A percentile compares a stretch with the other conserved stretches of the same genome.
Conservation (phyloP, 495 filamentous ascomycete genomes). For the Pseudevernia furfuracea region DNA sequence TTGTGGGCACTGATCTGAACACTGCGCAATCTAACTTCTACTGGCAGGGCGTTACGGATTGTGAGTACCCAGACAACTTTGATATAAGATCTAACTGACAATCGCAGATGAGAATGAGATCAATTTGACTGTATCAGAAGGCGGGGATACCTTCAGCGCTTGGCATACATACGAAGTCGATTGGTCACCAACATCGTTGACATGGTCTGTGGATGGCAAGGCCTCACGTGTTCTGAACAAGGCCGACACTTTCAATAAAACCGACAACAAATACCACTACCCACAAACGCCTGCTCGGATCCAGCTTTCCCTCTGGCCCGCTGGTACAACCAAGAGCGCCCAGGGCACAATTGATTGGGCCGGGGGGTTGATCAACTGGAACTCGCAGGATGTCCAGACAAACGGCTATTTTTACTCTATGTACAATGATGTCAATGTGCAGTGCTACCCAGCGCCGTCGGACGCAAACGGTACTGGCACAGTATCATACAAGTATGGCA, state of each 20-base stretch:
- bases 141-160: slow-evolving; percentile 61
- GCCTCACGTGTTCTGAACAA: slow-evolving; percentile 65
- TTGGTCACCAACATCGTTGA: slow-evolving; percentile 79
- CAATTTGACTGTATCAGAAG: slow-evolving; percentile 56
- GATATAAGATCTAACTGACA: slow-evolving; percentile 22
- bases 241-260: slow-evolving; percentile 75
- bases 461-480: slow-evolving; percentile 52
- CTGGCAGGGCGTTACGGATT: slow-evolving; percentile 87
- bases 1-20: slow-evolving; percentile 69
- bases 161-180: slow-evolving; percentile 89
- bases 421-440: slow-evolving; percentile 65
- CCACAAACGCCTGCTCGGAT: slow-evolving; percentile 92
- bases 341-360: slow-evolving; percentile 86
- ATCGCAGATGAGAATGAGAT: slow-evolving; percentile 57
- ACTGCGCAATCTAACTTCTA: slow-evolving; percentile 92
- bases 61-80: slow-evolving; percentile 45
- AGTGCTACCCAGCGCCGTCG: slow-evolving; percentile 72
- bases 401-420: slow-evolving; percentile 84
- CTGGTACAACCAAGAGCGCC: slow-evolving; percentile 69
- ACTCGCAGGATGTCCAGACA: slow-evolving; percentile 67
- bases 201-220: slow-evolving; percentile 77
- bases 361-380: slow-evolving; percentile 85
- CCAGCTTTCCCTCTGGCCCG: slow-evolving; percentile 94
- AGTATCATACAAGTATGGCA: slow-evolving; percentile 69
- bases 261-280: slow-evolving; percentile 72